Percentiles rank a stretch among this genome's conserved stretches.
These are phyloP conservation scores for Penicillium fimorum DNA, from an alignment of 495 filamentous ascomycete genomes.

Conservation along the genomic window DNA sequence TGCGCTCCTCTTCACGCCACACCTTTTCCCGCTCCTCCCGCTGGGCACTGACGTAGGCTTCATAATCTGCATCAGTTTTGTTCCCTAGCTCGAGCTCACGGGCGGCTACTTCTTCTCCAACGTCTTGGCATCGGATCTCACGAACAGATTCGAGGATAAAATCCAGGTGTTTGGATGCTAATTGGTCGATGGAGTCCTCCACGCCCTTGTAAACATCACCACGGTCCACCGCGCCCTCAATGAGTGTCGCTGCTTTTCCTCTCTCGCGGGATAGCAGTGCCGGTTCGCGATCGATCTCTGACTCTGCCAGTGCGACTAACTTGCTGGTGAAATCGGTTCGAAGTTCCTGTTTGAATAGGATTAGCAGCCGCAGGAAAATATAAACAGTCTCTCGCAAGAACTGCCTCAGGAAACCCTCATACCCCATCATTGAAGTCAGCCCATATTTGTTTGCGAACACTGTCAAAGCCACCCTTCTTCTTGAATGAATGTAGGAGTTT, in stretches of 20 bases:
- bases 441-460: constrained; percentile 77
- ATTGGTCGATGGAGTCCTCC: constrained; percentile 60
- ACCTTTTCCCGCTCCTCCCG: constrained; percentile 62
- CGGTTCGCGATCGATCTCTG: constrained; percentile 79
- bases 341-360: constrained; percentile 52
- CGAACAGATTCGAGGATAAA: constrained; percentile 67
- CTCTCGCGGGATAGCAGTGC: constrained; percentile 73
- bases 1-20: constrained; percentile 61
- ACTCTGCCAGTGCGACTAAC: constrained; percentile 69
- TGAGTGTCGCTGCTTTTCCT: constrained; percentile 74
- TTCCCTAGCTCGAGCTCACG: constrained; percentile 67
- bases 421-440: constrained; percentile 76
- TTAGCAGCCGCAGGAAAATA: constrained; percentile 12
- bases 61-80: constrained; percentile 83
- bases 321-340: constrained; percentile 64
- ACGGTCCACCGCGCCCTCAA: constrained; percentile 84
- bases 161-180: constrained; percentile 63
- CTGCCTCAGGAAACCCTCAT: constrained; percentile 30
- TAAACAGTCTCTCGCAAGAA: neutral
- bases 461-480: constrained; percentile 88
- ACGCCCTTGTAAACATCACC: constrained; percentile 76
- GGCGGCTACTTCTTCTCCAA: constrained; percentile 68
- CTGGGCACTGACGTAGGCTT: constrained; percentile 64
- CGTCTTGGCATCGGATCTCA: constrained; percentile 66
- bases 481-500: constrained; percentile 77